These are phyloP conservation scores for Tylopilus rubrobrunneus DNA, from an alignment of 768 basidiomycete species.

Conservation along the genomic window DNA sequence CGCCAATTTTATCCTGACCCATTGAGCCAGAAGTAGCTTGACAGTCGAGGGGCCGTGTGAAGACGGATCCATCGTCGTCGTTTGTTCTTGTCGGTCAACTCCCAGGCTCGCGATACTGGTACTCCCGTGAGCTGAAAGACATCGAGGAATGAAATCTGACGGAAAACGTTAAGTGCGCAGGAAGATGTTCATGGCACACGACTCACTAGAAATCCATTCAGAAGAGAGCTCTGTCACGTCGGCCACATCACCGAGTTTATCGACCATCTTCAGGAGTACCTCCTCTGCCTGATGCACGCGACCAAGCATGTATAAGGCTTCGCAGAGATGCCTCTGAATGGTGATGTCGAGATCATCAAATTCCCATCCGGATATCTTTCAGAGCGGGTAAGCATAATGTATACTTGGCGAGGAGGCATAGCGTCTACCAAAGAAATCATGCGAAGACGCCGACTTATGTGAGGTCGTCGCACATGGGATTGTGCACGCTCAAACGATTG, in stretches of 20 bases:
- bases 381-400: too few species aligned
- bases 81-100: not conserved
- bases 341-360: not conserved
- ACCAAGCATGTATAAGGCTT: not conserved
- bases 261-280: too few species aligned
- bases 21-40: not conserved
- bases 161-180: not conserved
- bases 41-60: not conserved
- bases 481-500: not conserved
- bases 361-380: not conserved
- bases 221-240: too few species aligned
- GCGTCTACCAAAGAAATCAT: not conserved
- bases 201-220: not conserved
- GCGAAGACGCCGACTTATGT: too few species aligned
- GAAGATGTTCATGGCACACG: too few species aligned
- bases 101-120: too few species aligned
- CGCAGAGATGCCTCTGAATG: not conserved
- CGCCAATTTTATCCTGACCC: not conserved
- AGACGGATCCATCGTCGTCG: not conserved
- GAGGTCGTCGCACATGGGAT: not conserved
- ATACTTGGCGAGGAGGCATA: too few species aligned
- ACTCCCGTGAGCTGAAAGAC: not conserved
- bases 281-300: not conserved
- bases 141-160: not conserved
- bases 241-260: too few species aligned